Conservation (phyloP, 768 basidiomycete genomes). For the Podaxis sp. region DNA sequence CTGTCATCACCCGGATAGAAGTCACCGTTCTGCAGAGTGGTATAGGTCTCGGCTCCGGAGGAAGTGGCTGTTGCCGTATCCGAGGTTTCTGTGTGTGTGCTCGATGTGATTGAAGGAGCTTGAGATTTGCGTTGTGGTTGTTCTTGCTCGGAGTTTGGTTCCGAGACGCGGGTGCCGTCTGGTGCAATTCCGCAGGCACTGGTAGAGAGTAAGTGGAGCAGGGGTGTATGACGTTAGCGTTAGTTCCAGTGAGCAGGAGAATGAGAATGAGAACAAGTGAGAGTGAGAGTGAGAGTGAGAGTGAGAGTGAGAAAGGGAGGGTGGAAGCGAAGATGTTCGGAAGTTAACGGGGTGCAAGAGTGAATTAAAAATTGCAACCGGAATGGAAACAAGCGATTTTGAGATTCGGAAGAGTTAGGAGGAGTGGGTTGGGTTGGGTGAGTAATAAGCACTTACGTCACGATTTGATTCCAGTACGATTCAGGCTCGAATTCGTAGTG, state of each 20-base stretch:
- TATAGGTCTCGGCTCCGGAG: background rate
- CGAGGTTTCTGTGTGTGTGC: background rate
- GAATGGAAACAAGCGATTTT: background rate
- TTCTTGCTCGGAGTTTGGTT: background rate
- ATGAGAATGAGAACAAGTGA: background rate
- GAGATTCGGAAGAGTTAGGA: background rate
- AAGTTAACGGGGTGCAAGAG: background rate
- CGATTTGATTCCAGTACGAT: conserved; percentile 78
- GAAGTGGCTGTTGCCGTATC: background rate
- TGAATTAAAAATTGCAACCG: background rate
- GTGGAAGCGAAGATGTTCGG: background rate
- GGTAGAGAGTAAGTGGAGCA: no score
- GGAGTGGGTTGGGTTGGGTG: background rate
- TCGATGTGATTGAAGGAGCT: conserved; percentile 5
- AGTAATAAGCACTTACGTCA: conserved; percentile 47
- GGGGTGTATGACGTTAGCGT: background rate
- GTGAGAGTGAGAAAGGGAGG: background rate
- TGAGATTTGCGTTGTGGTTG: background rate
- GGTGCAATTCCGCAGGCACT: conserved; percentile 57
- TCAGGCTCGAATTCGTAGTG: conserved; percentile 72
- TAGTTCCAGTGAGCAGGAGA: background rate
- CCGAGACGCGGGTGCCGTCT: conserved; percentile 48
- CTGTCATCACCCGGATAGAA: no score
- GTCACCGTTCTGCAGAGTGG: background rate
- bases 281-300: background rate